Evolutionary conservation across 768 basidiomycete species (phyloP).

Genomic region (Tricholoma hemisulphureum): DNA sequence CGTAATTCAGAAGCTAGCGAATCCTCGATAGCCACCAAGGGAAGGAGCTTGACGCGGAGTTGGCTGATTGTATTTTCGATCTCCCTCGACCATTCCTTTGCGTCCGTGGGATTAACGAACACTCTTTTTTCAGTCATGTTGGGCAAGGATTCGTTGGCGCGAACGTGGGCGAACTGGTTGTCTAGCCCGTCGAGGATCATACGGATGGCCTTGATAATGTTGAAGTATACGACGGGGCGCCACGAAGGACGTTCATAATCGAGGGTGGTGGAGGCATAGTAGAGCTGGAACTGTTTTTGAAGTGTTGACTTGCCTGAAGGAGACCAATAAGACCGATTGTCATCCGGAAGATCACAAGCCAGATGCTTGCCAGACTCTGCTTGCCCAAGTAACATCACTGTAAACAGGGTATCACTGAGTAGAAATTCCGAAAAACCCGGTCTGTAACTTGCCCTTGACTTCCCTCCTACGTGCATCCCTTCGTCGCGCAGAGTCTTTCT

Average conservation of each 20-base stretch:
- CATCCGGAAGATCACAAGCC: not conserved
- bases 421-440: not conserved
- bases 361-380: slow-evolving; percentile 56
- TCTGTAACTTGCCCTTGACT: slow-evolving; percentile 48
- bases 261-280: slow-evolving; percentile 69
- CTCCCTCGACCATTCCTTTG: not conserved
- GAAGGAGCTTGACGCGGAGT: slow-evolving; percentile 56
- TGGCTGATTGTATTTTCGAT: slow-evolving; percentile 41
- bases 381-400: slow-evolving; percentile 76
- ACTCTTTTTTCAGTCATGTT: not conserved
- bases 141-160: not conserved
- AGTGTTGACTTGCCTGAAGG: slow-evolving; percentile 71
- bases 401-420: slow-evolving; percentile 2
- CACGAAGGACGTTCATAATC: slow-evolving; percentile 72
- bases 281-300: slow-evolving; percentile 82
- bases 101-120: not conserved
- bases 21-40: slow-evolving; percentile 65
- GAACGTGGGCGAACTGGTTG: slow-evolving; percentile 40
- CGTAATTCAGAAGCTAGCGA: slow-evolving; percentile 67
- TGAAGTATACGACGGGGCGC: slow-evolving; percentile 81
- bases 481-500: slow-evolving; percentile 51
- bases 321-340: not conserved
- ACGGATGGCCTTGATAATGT: slow-evolving; percentile 76
- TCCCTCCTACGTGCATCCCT: slow-evolving; percentile 39
- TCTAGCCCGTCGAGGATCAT: slow-evolving; percentile 74